phyloP scores from a whole-genome alignment of 495 filamentous ascomycete species.

The Pseudevernia furfuracea region DNA sequence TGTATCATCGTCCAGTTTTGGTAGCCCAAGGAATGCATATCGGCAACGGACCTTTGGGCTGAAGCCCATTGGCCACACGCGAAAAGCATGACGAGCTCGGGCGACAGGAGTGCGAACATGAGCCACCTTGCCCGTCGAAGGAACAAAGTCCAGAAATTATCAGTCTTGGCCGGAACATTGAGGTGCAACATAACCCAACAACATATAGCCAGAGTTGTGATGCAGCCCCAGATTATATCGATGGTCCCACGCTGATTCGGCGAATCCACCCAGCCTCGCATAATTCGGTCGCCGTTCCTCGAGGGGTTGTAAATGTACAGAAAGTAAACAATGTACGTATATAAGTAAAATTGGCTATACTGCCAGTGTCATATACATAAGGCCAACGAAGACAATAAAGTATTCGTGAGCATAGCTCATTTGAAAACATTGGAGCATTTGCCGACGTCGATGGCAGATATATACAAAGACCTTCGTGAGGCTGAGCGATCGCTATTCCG shows the following conservation, averaged over 20 bases:
- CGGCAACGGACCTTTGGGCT: constrained; percentile 19
- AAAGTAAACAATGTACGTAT: not conserved
- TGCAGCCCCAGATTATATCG: constrained; percentile 32
- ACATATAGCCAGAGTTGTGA: constrained; percentile 29
- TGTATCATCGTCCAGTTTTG: constrained; percentile 32
- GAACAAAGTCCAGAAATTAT: constrained; percentile 19
- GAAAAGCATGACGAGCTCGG: constrained; percentile 28
- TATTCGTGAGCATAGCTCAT: not conserved
- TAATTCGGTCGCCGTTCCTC: not conserved
- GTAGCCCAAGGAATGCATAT: constrained; percentile 22
- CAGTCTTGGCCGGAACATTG: constrained; percentile 30
- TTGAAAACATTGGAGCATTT: not conserved
- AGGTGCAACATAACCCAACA: constrained; percentile 28
- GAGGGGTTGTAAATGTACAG: not conserved
- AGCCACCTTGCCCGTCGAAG: constrained; percentile 28
- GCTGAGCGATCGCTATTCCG: not conserved
- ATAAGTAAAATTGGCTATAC: not conserved
- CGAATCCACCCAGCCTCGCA: constrained; percentile 21
- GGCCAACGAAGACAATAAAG: not conserved
- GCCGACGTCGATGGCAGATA: not conserved
- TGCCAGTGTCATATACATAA: not conserved
- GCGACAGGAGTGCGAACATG: constrained; percentile 26
- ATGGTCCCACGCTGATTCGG: constrained; percentile 30
- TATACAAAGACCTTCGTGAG: not conserved
- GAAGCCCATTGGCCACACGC: constrained; percentile 26